phyloP scores from a whole-genome alignment of 2,329 filamentous ascomycete genomes.

The Pezicula rhizophila region DNA sequence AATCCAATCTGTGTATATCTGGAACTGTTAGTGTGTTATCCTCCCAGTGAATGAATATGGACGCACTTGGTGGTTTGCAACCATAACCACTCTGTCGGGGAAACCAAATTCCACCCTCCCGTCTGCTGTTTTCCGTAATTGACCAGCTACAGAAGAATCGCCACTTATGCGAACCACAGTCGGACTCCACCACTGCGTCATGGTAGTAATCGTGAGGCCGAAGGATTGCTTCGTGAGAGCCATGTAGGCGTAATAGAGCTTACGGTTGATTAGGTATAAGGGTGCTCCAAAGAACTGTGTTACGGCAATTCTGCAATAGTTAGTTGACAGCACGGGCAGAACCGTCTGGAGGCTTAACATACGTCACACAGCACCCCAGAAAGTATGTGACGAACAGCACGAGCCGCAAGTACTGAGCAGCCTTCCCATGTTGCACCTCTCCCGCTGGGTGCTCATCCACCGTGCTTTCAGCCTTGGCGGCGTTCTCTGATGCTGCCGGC shows the following conservation, averaged over 20 bases:
- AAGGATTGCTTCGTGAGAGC: slow-evolving; percentile 81
- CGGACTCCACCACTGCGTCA: slow-evolving; percentile 85
- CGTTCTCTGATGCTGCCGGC: slow-evolving; percentile 1
- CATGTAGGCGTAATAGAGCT: slow-evolving; percentile 82
- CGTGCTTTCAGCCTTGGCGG: slow-evolving; percentile 10
- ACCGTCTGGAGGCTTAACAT: slow-evolving; percentile 8
- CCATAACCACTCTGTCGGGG: slow-evolving; percentile 73
- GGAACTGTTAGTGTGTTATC: slow-evolving; percentile 14
- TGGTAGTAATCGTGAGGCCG: slow-evolving; percentile 68
- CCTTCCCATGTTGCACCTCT: slow-evolving; percentile 24
- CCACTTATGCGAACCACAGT: slow-evolving; percentile 78
- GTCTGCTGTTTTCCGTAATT: slow-evolving; percentile 64
- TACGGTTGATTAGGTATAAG: slow-evolving; percentile 68
- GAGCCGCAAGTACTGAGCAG: slow-evolving; percentile 22
- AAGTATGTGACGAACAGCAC: slow-evolving; percentile 23
- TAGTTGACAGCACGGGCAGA: slow-evolving; percentile 6
- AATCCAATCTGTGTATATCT: slow-evolving; percentile 85
- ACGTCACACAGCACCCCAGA: slow-evolving; percentile 22
- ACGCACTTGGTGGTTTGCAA: slow-evolving; percentile 75
- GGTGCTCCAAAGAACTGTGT: slow-evolving; percentile 74
- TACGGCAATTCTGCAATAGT: slow-evolving; percentile 49
- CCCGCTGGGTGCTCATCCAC: slow-evolving; percentile 26
- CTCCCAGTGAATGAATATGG: not conserved
- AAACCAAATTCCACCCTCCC: slow-evolving; percentile 74
- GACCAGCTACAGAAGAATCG: slow-evolving; percentile 70